Evolutionary conservation across 495 filamentous ascomycete species (phyloP).

Genomic region (Aspergillus ellipticus): DNA sequence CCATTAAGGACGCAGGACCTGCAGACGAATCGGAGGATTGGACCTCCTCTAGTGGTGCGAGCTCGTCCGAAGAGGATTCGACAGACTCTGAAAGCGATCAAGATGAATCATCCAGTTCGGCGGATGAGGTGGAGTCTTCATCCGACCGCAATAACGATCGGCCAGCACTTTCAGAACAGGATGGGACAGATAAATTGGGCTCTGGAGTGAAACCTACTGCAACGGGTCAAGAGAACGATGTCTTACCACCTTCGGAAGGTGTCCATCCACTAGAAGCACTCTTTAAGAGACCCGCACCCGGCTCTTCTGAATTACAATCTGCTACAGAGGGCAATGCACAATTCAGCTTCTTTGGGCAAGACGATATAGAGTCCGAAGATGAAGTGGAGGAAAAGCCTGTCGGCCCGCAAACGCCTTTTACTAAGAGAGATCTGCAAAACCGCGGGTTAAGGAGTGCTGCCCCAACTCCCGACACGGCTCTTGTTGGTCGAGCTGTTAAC

Average conservation of each 20-base stretch:
- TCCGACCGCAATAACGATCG: conserved; percentile 15
- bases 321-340: conserved; percentile 45
- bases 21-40: conserved; percentile 38
- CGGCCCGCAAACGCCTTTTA: conserved; percentile 75
- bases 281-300: conserved; percentile 66
- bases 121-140: conserved; percentile 22
- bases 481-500: conserved; percentile 45
- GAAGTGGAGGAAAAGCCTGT: conserved; percentile 25
- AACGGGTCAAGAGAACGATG: conserved; percentile 8
- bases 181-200: not conserved
- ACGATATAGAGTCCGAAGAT: conserved; percentile 46
- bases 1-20: conserved; percentile 16
- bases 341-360: conserved; percentile 60
- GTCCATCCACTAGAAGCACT: conserved; percentile 85
- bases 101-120: conserved; percentile 19
- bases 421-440: conserved; percentile 68
- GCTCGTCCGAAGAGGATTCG: conserved; percentile 29
- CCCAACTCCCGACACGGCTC: conserved; percentile 91
- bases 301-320: conserved; percentile 29
- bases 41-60: conserved; percentile 44
- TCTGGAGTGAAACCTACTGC: conserved; percentile 1
- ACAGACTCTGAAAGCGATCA: conserved; percentile 26
- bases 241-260: conserved; percentile 37
- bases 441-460: conserved; percentile 77
- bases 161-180: conserved; percentile 10